These are phyloP conservation scores for Myriosclerotinia duriaeana DNA, from an alignment of 2,329 filamentous ascomycete species.

Conservation along the genomic window DNA sequence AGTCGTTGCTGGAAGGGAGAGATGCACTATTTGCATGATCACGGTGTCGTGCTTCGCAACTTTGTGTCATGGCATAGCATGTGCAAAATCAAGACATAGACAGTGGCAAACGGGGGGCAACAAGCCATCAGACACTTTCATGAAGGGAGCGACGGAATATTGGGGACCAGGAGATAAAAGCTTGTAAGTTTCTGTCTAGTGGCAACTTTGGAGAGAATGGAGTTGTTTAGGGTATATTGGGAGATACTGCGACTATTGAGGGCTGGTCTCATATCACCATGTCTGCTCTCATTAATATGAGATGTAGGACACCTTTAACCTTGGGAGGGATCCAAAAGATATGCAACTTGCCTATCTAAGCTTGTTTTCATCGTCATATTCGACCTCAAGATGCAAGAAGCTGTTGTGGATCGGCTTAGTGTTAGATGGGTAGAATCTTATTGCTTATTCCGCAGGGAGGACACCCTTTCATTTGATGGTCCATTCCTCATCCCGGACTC, in stretches of 20 bases:
- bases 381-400: not conserved
- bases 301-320: not conserved
- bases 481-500: too few species aligned
- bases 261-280: not conserved
- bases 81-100: not conserved
- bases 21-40: accelerated
- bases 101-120: not conserved
- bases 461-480: too few species aligned
- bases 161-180: not conserved
- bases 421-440: too few species aligned
- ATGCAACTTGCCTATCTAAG: not conserved
- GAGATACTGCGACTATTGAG: not conserved
- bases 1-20: too few species aligned
- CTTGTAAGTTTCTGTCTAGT: too few species aligned
- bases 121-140: not conserved
- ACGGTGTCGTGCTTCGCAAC: not conserved
- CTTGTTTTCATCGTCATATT: not conserved
- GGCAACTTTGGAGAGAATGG: too few species aligned
- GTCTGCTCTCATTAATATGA: too few species aligned
- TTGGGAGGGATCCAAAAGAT: not conserved
- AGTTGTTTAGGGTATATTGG: too few species aligned
- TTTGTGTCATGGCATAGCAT: not conserved
- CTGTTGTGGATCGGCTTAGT: not conserved
- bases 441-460: too few species aligned
- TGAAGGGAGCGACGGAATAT: too few species aligned